Evolutionary conservation across 2,329 filamentous ascomycete species (phyloP), one percentile per base, ranked within the genome.

Genomic region (Diaporthe humulicola): DNA sequence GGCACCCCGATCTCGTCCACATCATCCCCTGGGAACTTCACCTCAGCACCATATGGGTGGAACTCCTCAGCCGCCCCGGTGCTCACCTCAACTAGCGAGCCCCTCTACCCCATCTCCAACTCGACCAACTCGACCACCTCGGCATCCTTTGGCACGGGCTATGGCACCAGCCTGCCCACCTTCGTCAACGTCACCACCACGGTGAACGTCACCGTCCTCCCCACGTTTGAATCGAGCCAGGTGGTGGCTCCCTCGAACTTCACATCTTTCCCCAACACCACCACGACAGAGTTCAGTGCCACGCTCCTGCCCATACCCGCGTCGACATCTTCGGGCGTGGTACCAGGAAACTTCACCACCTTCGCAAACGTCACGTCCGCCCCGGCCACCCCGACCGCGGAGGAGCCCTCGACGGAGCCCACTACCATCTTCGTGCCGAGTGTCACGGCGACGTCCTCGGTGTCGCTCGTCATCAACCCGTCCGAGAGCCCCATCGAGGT

Each of bases 401-500:
- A 67, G 61, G 61, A 36, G 57, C 12, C 57, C n/a, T 3, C 52
- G 10, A 25, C 57, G 8, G n/a, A 30, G 36, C 33, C 36, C n/a
- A 42, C 45, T 25, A 52, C 70, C 36, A 28, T 64, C 48, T 28
- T 61, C 33, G 38, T 60, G 22, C 57, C 58, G 10, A 15, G 22
- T 8, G 22, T 17, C n/a, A n/a, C 45, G n/a, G 14, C 30, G 33
- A 17, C 48, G 48, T 52, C 48, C 48, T 52, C 48, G n/a, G 48
- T 57, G 12, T 52, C 57, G 36, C 57, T 72, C n/a, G 75, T 83
- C 72, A 84, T 85, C 71, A 81, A 84, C 76, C 81, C 82, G 28
- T 76, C 80, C 69, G 79, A 82, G 73, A 77, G 74, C 22, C 83
- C 84, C 22, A 75, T 83, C 70, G 78, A 77, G 33, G 80, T 79